Conservation (phyloP, 305 asterid genomes). For the Vinca major region DNA sequence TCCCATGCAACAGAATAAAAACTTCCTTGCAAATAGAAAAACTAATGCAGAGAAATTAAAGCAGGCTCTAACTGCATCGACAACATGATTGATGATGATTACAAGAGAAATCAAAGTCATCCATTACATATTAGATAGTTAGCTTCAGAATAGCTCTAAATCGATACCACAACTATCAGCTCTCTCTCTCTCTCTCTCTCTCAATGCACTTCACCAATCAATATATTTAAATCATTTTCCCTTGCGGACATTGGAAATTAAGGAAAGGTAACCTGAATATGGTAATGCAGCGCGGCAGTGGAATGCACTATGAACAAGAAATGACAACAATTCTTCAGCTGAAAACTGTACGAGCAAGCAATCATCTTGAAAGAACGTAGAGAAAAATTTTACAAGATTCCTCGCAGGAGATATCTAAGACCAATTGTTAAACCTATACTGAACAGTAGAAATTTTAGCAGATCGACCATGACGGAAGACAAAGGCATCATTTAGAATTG, state of each 20-base stretch:
- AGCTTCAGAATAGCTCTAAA: not conserved
- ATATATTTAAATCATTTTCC: not conserved
- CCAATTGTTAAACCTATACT: too few relatives aligned
- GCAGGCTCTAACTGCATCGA: not conserved
- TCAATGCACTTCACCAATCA: not conserved
- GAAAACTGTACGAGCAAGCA: not conserved
- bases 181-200: not conserved
- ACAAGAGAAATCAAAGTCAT: not conserved
- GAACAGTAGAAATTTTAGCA: not conserved
- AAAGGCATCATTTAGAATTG: not conserved
- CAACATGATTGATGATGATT: conserved; percentile 3
- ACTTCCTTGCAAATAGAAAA: not conserved
- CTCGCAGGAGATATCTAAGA: too few relatives aligned
- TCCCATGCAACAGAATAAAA: not conserved
- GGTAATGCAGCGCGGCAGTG: too few relatives aligned
- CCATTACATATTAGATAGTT: not conserved
- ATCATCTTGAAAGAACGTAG: not conserved
- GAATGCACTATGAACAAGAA: not conserved
- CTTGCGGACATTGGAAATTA: too few relatives aligned
- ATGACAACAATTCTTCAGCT: conserved; percentile 4
- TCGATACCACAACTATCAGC: not conserved
- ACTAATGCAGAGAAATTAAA: not conserved
- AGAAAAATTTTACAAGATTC: not conserved
- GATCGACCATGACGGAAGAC: not conserved
- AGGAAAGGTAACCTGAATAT: too few relatives aligned